phyloP scores from a whole-genome alignment of 768 basidiomycete genomes.

The Russula sp. region DNA sequence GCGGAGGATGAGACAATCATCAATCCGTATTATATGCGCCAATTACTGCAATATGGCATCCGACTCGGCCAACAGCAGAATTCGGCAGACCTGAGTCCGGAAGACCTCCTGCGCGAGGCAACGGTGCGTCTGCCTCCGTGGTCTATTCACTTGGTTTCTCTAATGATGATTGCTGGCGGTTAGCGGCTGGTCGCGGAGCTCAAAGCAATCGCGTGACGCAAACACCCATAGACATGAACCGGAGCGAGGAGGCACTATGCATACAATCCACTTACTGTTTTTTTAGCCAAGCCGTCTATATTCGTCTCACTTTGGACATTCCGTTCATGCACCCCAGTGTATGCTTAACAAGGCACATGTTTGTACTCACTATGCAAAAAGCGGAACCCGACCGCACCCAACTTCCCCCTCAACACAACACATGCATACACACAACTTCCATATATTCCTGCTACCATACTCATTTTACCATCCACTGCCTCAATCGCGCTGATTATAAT shows the following conservation, averaged over 20 bases:
- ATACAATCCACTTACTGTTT: conserved; percentile 23
- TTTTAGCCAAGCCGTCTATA: conserved; percentile 22
- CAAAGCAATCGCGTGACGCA: conserved; percentile 25
- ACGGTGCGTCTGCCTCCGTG: not conserved
- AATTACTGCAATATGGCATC: conserved; percentile 69
- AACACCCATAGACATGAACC: conserved; percentile 2
- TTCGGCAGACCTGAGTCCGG: conserved; percentile 18
- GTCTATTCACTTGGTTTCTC: not conserved
- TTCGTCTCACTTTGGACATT: conserved; percentile 3
- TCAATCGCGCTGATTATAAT: conserved; percentile 13
- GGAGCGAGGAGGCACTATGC: conserved; percentile 4
- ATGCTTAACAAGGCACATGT: conserved; percentile 21
- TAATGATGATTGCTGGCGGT: conserved; percentile 1
- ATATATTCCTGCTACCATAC: conserved; percentile 15
- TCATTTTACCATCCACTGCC: not conserved
- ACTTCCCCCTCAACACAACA: not conserved
- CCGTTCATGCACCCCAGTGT: conserved; percentile 21
- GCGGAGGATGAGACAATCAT: conserved; percentile 64
- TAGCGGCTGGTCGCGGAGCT: conserved; percentile 30
- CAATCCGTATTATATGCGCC: conserved; percentile 76
- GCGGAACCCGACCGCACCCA: conserved; percentile 4
- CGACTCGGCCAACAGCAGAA: conserved; percentile 47
- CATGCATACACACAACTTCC: conserved; percentile 7
- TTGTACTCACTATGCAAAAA: conserved; percentile 29
- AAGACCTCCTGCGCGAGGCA: conserved; percentile 44